Evolutionary conservation across 139 green algal genomes (phyloP).

Genomic region (Closterium sp.): DNA sequence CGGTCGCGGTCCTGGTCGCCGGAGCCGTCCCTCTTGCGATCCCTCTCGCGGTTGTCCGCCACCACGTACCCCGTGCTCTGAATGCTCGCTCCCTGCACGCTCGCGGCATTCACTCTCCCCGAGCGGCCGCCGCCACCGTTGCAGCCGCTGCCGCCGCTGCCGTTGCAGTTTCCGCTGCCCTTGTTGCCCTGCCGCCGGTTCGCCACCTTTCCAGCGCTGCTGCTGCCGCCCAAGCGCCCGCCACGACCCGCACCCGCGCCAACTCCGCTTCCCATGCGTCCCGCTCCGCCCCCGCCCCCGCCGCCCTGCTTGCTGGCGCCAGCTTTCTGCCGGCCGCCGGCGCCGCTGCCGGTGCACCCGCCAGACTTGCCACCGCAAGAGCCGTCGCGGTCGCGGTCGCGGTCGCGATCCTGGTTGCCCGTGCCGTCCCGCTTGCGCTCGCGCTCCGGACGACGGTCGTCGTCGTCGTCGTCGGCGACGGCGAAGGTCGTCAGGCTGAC

Average conservation of each 20-base stretch:
- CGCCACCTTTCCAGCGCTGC: not conserved
- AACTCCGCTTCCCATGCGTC: not conserved
- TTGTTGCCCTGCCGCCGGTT: not conserved
- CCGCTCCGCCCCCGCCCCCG: not conserved
- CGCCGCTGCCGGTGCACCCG: not conserved
- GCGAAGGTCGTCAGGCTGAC: not conserved
- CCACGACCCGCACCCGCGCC: not conserved
- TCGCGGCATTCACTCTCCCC: not conserved
- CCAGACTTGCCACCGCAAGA: not conserved
- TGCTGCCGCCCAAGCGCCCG: not conserved
- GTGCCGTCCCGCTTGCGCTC: not conserved
- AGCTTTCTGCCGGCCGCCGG: not conserved
- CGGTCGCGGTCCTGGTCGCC: no score
- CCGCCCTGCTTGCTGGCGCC: not conserved
- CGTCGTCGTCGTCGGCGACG: not conserved
- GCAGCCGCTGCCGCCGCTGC: not conserved
- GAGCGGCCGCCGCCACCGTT: not conserved
- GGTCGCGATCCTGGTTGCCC: not conserved
- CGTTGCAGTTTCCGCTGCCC: not conserved
- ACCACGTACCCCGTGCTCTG: not conserved
- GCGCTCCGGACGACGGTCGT: not conserved
- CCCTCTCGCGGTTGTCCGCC: not conserved
- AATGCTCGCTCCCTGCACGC: not conserved
- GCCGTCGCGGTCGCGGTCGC: not conserved
- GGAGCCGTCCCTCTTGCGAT: not conserved